Evolutionary conservation across 305 asterid genomes (phyloP).

Genomic region (Plantago lanceolata): DNA sequence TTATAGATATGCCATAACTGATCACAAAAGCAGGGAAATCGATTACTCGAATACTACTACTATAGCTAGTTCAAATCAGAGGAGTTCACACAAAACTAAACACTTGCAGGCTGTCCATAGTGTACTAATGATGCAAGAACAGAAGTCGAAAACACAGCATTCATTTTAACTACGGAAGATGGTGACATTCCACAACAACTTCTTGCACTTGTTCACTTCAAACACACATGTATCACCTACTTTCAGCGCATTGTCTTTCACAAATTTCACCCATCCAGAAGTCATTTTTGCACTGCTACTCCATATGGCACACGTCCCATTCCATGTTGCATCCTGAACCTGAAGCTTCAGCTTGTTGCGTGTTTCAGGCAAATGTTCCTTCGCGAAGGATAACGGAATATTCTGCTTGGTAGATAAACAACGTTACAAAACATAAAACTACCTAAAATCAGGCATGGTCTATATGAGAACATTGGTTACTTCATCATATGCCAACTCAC

Average conservation of each 20-base stretch:
- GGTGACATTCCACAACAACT: not conserved
- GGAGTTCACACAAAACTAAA: no score
- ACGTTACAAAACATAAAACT: not conserved
- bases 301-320: not conserved
- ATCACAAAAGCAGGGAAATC: no score
- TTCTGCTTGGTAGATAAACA: not conserved
- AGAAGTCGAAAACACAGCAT: no score
- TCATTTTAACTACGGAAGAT: constrained; percentile 1
- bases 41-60: no score
- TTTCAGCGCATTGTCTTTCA: not conserved
- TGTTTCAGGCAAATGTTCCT: not conserved
- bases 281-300: not conserved
- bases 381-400: not conserved
- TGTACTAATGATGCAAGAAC: no score
- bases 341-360: not conserved
- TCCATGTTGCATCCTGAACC: constrained; percentile 3
- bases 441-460: not conserved
- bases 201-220: not conserved
- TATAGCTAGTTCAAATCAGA: no score
- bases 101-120: no score
- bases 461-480: not conserved
- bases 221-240: not conserved
- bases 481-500: constrained; percentile 23
- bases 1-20: no score
- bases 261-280: not conserved